Base-by-base conservation (phyloP, 2,329 filamentous ascomycete genomes). In the Cercospora brassicicola region DNA sequence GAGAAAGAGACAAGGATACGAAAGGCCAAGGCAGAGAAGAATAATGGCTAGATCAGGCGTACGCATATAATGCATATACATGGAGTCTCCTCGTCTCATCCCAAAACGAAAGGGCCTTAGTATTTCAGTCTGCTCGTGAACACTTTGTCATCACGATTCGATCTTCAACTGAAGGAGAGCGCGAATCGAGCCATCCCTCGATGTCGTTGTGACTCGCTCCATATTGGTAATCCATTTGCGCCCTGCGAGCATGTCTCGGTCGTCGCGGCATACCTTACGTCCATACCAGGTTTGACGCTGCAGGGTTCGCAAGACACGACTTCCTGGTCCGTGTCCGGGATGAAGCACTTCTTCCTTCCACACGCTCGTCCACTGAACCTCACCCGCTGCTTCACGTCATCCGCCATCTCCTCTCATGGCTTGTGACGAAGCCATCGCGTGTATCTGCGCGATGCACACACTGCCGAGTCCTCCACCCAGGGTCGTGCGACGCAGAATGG, bases 1-100 rank as follows among this genome's bases (percentile, higher is more conserved):
- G 68, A 70, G 23, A 73, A 73, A 51, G 67, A 67, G 15, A 69
- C 70, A n/a, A 18, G 60, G 23, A 36, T 33, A 20, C 42, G 45
- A 28, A 10, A 48, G 59, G 45, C 18, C n/a, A 66, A 66, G 30
- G 55, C 28, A 0, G 55, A 36, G 55, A 31, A 59, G 48, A 7
- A n/a, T 2, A 30, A 13, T 10, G 5, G 48, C 11, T 55, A 55
- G 48, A 55, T 3, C 11, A 53, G 13, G 6, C 23, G 23, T 28
- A 5, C 28, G 26, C 26, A 28, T 28, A 28, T 28, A 28, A 28
- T 28, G 28, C 28, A 6, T 28, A 4, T 28, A 6, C 13, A 15
- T 36, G 2, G 2, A 36, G 33, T 36, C 33, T 36, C 13, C 4
- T 15, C 13, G 4, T 15, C 2, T 7, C 11, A 0, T 36, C 13